These are phyloP conservation scores for Ganoderma multipileum DNA, from an alignment of 1,284 basidiomycete species.

Conservation along the genomic window DNA sequence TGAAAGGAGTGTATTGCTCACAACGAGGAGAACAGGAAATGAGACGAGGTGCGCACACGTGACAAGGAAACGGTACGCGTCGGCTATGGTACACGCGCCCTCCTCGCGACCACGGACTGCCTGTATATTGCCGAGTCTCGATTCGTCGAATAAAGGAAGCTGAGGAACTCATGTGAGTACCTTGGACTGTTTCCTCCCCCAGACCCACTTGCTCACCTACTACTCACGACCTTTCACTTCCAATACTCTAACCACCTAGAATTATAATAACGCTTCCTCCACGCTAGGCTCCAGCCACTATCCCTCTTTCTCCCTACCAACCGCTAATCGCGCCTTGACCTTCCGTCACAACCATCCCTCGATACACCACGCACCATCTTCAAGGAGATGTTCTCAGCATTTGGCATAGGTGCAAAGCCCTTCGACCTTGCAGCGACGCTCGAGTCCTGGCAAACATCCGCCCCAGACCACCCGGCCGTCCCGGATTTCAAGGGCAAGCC, in stretches of 20 bases:
- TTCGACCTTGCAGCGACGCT: conserved; percentile 23
- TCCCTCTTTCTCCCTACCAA: neutral
- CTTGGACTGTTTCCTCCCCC: neutral
- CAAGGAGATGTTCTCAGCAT: conserved; percentile 21
- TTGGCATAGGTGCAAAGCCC: conserved; percentile 15
- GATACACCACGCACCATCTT: neutral
- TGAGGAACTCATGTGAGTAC: neutral
- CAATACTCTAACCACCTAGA: neutral
- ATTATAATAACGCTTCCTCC: neutral
- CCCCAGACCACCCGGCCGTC: conserved; percentile 14
- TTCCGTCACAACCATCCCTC: neutral
- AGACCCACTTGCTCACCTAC: neutral
- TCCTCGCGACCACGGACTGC: neutral
- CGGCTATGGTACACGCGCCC: neutral
- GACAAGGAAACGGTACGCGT: neutral
- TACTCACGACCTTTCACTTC: neutral
- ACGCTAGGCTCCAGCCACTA: neutral
- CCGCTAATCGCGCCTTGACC: neutral
- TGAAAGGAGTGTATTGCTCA: too few relatives aligned
- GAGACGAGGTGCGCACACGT: neutral
- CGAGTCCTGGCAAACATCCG: conserved; percentile 19
- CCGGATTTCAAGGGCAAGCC: conserved; percentile 68
- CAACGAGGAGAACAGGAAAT: too few relatives aligned
- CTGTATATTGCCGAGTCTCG: neutral
- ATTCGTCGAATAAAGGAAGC: neutral